Evolutionary conservation across 768 basidiomycete species (phyloP), one percentile per base, ranked within the genome.

Genomic region (Termitomyces sp.): DNA sequence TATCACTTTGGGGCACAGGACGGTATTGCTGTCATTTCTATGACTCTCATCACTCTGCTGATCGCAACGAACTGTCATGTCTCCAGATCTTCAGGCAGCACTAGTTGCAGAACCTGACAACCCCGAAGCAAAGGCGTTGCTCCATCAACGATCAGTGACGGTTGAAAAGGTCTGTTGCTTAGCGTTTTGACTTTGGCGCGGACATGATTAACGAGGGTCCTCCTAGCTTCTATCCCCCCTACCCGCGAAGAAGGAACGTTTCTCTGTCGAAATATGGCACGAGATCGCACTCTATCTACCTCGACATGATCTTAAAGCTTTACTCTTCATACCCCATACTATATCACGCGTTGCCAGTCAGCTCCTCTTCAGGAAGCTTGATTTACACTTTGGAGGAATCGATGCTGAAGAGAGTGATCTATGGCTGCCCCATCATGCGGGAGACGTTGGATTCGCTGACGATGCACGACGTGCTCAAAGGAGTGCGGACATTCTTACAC

Each of bases 261-360:
- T 89, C 63, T 87, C 87, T 3, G 74, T 75, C 6, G 88, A 90
- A 70, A 81, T 89, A 52, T 90, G 88, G 88, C 75, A 83, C 36
- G 82, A 88, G 13, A 49, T 49, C 32, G 48, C 32, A 20, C 32
- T 49, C 32, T 49, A 49, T 20, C 48, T 49, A 5, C 83, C 86
- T 0, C 77, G 80, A 20, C 78, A 79, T 10, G 48, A 90, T 66
- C 80, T 89, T 52, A 85, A 82, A 63, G 78, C 83, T 0, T 72
- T 88, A 0, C 73, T 89, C 1, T 78, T 81, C 52, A 78, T 90
- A 3, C 86, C 87, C 0, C 85, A 88, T 60, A 77, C 76, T 18
- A 73, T 88, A 36, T 88, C 87, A 2, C 80, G 83, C 40, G 81
- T 89, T 49, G 86, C 88, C 3, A 82, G 84, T 59, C 84, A 87